These are phyloP conservation scores for Starmerella cellae DNA, from an alignment of 805 yeast genomes.

Conservation along the genomic window DNA sequence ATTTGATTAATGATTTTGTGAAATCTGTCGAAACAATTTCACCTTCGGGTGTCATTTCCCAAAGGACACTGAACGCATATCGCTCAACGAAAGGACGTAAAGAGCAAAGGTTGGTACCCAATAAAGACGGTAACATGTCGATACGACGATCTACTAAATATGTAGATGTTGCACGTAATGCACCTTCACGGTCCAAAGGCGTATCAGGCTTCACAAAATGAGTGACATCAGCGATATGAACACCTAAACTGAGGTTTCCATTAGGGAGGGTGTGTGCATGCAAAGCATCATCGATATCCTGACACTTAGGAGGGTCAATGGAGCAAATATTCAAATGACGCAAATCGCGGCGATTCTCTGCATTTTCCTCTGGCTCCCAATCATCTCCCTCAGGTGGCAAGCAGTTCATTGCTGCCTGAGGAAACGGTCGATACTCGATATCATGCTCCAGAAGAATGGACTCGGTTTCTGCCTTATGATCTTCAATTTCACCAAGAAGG, in stretches of 20 bases:
- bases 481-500: slow-evolving; percentile 77
- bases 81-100: slow-evolving; percentile 90
- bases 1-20: slow-evolving; percentile 77
- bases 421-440: slow-evolving; percentile 90
- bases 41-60: slow-evolving; percentile 87
- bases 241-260: slow-evolving; percentile 95
- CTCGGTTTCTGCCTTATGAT: slow-evolving; percentile 90
- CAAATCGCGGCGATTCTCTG: slow-evolving; percentile 60
- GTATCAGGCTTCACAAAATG: slow-evolving; percentile 91
- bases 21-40: slow-evolving; percentile 65
- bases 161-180: slow-evolving; percentile 93
- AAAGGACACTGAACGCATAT: slow-evolving; percentile 84
- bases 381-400: slow-evolving; percentile 85
- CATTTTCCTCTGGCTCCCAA: slow-evolving; percentile 51
- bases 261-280: slow-evolving; percentile 77
- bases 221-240: slow-evolving; percentile 97
- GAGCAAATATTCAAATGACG: slow-evolving; percentile 85
- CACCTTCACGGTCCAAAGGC: slow-evolving; percentile 89
- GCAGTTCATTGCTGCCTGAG: slow-evolving; percentile 82
- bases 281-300: slow-evolving; percentile 95
- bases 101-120: slow-evolving; percentile 94
- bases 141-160: slow-evolving; percentile 95
- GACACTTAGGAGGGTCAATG: slow-evolving; percentile 96
- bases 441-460: slow-evolving; percentile 88
- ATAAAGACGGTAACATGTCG: slow-evolving; percentile 90